phyloP scores from a whole-genome alignment of 306 rosid genomes.

The Prunus fruticosa region DNA sequence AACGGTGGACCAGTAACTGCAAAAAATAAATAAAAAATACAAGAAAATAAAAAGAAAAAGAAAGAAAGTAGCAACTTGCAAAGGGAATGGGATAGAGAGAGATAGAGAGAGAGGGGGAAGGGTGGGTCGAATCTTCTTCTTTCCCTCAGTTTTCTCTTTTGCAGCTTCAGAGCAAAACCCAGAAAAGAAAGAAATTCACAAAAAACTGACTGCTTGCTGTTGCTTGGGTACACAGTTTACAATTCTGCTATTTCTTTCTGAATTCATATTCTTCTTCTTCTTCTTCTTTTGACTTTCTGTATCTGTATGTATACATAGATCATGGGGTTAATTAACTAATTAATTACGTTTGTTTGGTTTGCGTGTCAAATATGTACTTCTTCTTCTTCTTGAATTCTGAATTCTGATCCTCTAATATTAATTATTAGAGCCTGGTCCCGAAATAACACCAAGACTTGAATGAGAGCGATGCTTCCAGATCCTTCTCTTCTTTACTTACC shows the following conservation, averaged over 20 bases:
- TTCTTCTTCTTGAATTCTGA: not conserved
- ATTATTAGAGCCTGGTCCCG: not conserved
- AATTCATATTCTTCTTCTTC: not conserved
- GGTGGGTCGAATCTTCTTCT: conserved; percentile 15
- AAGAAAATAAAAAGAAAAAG: not conserved
- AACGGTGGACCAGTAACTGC: not conserved
- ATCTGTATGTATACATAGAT: not conserved
- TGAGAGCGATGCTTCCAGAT: conserved; percentile 6
- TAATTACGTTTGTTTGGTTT: not conserved
- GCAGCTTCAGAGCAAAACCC: not conserved
- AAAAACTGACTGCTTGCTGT: not conserved
- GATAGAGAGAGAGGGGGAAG: not conserved
- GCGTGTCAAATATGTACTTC: not conserved
- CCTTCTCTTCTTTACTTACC: not conserved
- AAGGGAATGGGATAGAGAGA: not conserved
- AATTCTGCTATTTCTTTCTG: not conserved
- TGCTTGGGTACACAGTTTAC: not conserved
- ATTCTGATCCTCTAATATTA: not conserved
- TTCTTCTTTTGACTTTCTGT: not conserved
- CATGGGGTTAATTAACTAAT: not conserved
- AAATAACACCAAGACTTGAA: not conserved
- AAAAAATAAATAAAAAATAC: not conserved
- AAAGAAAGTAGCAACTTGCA: not conserved
- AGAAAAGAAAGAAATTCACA: not conserved
- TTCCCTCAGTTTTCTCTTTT: not conserved